Base-by-base conservation (phyloP, 2,329 filamentous ascomycete genomes). In the Penicillium corylophilum region DNA sequence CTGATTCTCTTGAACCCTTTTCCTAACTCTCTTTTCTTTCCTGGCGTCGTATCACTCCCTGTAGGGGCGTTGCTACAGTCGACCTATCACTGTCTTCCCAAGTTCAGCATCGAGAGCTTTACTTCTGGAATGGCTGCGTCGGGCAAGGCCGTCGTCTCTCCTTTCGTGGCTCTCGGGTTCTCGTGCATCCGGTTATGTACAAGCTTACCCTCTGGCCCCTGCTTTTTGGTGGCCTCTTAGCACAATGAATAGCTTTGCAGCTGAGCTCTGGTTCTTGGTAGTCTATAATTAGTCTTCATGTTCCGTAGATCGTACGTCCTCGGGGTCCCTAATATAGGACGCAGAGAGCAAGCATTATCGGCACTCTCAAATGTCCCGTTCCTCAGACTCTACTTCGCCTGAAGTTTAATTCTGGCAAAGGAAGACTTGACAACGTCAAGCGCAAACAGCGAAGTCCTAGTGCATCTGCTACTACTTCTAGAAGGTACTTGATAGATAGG, bases 181-280 rank as follows among this genome's bases (percentile, higher is more conserved):
- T 33, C 53, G 61, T 60, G 53, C 61, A 63, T 62, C 61, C 51
- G 61, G 61, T 57, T 46, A 63, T 63, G 61, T 58, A 58, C 60
- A 51, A 51, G 53, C 53, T 44, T 47, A 18, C 51, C 46, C 33
- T 31, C 13, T 48, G 35, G 35, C 41, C 28, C 26, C 40, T 49
- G 40, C 29, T 47, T 23, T 41, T 48, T 31, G 20, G 44, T 50
- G 45, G 29, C 47, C 31, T 28, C 47, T 22, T 46, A 59, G 50
- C 51, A 41, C 54, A 60, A 56, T 60, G 50, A 51, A 56, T 56
- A 56, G 38, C 52, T 56, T 46, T 51, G 23, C 46, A 44, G 47
- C 50, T 43, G n/a, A 49, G 2, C 23, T 39, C 12, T 13, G 15
- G 33, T 42, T 15, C n/a, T n/a, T 7, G 15, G 39, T 41, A 22